phyloP scores from a whole-genome alignment of 257 asterid species.

The Fraxinus americana region DNA sequence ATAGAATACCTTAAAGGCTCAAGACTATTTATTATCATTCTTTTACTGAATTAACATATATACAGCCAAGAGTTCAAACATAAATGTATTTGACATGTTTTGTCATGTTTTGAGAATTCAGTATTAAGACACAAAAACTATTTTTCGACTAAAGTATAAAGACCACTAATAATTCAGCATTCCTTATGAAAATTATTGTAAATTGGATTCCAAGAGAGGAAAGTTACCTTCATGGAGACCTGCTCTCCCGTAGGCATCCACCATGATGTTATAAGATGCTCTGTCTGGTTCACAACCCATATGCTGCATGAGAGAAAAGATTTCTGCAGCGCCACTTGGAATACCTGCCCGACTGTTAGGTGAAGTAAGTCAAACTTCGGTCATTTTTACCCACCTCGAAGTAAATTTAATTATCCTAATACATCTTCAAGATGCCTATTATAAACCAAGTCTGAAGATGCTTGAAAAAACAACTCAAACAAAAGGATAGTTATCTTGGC shows the following conservation, averaged over 20 bases:
- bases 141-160: no score
- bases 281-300: conserved; percentile 89
- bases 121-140: no score
- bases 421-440: not conserved
- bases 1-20: no score
- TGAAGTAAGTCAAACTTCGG: conserved; percentile 7
- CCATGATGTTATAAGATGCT: conserved; percentile 82
- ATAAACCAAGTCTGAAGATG: not conserved
- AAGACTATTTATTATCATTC: no score
- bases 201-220: conserved; percentile 1
- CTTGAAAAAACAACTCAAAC: not conserved
- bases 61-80: no score
- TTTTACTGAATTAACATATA: no score
- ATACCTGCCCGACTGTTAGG: conserved; percentile 74
- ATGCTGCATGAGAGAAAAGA: conserved; percentile 80
- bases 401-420: not conserved
- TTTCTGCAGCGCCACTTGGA: conserved; percentile 83
- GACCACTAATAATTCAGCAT: no score
- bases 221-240: conserved; percentile 71
- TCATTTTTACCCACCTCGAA: not conserved
- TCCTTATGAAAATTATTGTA: no score
- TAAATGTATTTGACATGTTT: no score
- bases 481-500: no score
- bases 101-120: no score
- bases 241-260: conserved; percentile 89